Evolutionary conservation across 140 eudicot species (phyloP), one percentile per base, ranked within the genome.

Genomic region (Bidens hawaiensis): DNA sequence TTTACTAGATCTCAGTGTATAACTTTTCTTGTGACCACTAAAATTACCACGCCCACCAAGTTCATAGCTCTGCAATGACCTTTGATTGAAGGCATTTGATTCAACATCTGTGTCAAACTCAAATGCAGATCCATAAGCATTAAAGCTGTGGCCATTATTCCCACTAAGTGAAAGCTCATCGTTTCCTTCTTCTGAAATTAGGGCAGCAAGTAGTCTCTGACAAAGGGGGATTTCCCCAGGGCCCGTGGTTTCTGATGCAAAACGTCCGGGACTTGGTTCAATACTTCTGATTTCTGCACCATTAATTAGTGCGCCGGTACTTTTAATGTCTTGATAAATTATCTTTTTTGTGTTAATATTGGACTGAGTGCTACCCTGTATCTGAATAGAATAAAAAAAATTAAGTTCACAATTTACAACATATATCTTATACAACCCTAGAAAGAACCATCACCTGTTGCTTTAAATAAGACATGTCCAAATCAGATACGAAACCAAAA

Each of bases 181-280:
- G 51, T 60, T 23, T 55, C 79, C 96, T 77, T 89, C 95, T 68
- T n/a, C n/a, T n/a, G 88, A 71, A 63, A 89, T 78, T 59, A 89
- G 38, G 69, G 97, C 91, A 38, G 95, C 79, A 61, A 89, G 81
- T 46, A 89, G 82, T 56, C 90, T 89, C 71, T 89, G 97, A 71
- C 76, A 89, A 5, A 89, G 69, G 25, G 95, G 73, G 57, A 80
- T 71, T 63, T 64, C 88, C 53, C 42, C 65, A 17, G 75, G 66
- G 17, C 55, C 33, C 16, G 61, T 53, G 5, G 71, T 51, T 53
- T 70, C 82, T 28, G 66, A 33, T 18, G 63, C 54, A 21, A 67
- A 28, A 62, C 53, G 82, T 42, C 68, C 84, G 3, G 62, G 64
- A 42, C 67, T 70, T 50, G 64, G 70, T 24, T 81, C 85, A 26